phyloP scores from a whole-genome alignment of 2,329 filamentous ascomycete genomes.

The Coleophoma cylindrospora region DNA sequence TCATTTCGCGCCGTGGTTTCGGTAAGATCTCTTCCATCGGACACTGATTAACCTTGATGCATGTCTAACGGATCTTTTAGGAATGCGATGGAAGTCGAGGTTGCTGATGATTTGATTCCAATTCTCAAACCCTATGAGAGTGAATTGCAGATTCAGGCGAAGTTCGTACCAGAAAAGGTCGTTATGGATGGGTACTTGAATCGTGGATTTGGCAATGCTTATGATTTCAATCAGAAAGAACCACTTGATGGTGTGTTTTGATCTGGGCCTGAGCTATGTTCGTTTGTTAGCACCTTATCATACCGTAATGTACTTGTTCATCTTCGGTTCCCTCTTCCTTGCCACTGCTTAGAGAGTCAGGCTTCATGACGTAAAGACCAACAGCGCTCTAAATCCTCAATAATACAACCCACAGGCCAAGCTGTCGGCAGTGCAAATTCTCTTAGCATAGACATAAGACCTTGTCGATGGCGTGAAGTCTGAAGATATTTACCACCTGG shows the following conservation, averaged over 20 bases:
- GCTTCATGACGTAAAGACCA: slow-evolving; percentile 15
- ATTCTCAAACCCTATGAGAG: slow-evolving; percentile 33
- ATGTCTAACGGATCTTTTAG: slow-evolving; percentile 11
- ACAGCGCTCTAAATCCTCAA: slow-evolving; percentile 22
- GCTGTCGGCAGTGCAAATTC: slow-evolving; percentile 23
- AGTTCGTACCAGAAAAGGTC: slow-evolving; percentile 39
- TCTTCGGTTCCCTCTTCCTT: too few species aligned
- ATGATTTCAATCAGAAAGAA: slow-evolving; percentile 49
- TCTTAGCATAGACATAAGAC: slow-evolving; percentile 30
- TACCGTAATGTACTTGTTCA: too few species aligned
- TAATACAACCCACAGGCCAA: slow-evolving; percentile 33
- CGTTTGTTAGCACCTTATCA: too few species aligned
- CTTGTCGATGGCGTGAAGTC: slow-evolving; percentile 21
- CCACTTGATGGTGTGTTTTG: slow-evolving; percentile 5
- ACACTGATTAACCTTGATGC: neutral
- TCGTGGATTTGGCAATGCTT: slow-evolving; percentile 54
- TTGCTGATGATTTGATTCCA: slow-evolving; percentile 43
- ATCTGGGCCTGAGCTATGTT: neutral
- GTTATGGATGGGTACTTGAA: slow-evolving; percentile 44
- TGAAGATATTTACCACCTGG: slow-evolving; percentile 28
- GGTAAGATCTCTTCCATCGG: slow-evolving; percentile 1
- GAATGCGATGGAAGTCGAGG: slow-evolving; percentile 52
- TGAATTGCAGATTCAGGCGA: slow-evolving; percentile 43
- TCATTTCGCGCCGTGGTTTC: slow-evolving; percentile 18
- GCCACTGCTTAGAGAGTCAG: too few species aligned